phyloP scores from a whole-genome alignment of 1,284 basidiomycete genomes.

The Papiliotrema nemorosa region DNA sequence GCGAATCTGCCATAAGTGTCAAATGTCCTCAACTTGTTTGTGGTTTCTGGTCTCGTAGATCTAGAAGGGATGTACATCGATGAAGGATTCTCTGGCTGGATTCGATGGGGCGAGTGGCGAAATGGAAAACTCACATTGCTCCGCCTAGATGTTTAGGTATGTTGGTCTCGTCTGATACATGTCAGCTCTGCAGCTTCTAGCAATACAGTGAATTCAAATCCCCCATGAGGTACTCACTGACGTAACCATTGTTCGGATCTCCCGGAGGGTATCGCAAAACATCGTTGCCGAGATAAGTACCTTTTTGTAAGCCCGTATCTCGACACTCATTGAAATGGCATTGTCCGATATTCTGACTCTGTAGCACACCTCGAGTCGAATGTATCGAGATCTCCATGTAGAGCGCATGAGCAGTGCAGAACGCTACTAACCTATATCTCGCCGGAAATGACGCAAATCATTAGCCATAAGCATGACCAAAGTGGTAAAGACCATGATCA shows the following conservation, averaged over 20 bases:
- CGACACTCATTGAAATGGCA: no score
- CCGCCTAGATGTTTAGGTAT: slow-evolving; percentile 40
- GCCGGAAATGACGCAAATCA: not conserved
- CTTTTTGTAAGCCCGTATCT: slow-evolving; percentile 1
- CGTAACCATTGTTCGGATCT: slow-evolving; percentile 24
- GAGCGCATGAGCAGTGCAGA: no score
- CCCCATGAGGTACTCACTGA: slow-evolving; percentile 22
- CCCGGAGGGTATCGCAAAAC: slow-evolving; percentile 6
- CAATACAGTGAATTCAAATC: no score
- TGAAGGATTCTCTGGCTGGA: no score
- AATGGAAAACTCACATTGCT: slow-evolving; percentile 20
- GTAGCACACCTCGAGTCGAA: no score
- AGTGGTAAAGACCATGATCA: slow-evolving; percentile 22
- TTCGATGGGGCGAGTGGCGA: no score
- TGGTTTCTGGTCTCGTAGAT: no score
- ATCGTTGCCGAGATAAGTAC: slow-evolving; percentile 32
- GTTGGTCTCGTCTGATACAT: slow-evolving; percentile 29
- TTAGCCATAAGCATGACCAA: not conserved
- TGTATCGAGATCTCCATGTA: no score
- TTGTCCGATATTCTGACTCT: no score
- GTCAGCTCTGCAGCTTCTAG: not conserved
- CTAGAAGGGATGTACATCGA: not conserved
- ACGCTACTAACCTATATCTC: no score
- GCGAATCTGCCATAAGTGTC: slow-evolving; percentile 19
- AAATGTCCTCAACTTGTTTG: no score